A percentile compares a stretch with the other conserved stretches of the same genome.
Evolutionary conservation across 805 yeast genomes (phyloP).

Genomic region (Candida maris): DNA sequence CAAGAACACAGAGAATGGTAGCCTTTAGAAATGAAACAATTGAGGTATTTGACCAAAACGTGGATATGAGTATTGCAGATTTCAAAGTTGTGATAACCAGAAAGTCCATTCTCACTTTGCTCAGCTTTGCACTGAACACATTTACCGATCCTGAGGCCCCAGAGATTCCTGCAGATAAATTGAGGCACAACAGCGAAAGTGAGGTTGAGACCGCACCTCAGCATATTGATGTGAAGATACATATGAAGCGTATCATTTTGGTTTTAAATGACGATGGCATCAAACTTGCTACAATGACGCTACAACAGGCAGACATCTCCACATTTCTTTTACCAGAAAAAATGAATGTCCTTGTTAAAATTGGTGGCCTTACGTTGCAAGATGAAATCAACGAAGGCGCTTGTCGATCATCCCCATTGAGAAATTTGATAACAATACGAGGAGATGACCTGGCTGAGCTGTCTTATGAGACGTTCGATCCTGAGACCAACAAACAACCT

Average conservation of each 20-base stretch:
- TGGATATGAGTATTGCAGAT: conserved; percentile 71
- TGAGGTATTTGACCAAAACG: conserved; percentile 74
- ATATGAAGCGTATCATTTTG: conserved; percentile 67
- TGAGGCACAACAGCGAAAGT: conserved; percentile 62
- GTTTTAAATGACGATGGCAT: conserved; percentile 80
- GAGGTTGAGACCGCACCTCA: conserved; percentile 63
- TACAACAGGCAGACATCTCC: conserved; percentile 68
- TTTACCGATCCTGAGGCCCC: conserved; percentile 80
- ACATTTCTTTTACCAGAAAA: conserved; percentile 71
- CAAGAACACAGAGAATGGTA: conserved; percentile 57
- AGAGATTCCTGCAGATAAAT: conserved; percentile 63
- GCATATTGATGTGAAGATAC: conserved; percentile 64
- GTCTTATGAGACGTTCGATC: conserved; percentile 76
- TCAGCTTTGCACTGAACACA: conserved; percentile 80
- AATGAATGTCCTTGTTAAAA: conserved; percentile 62
- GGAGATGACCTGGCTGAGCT: conserved; percentile 78
- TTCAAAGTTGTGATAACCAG: conserved; percentile 72
- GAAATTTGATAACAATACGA: conserved; percentile 72
- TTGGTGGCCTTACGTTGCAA: conserved; percentile 75
- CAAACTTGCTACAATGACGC: conserved; percentile 71
- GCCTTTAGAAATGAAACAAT: conserved; percentile 49
- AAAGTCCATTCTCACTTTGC: conserved; percentile 68
- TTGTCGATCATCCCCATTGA: conserved; percentile 52
- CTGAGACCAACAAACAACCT: conserved; percentile 41
- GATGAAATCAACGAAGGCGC: conserved; percentile 73